Evolutionary conservation across 495 filamentous ascomycete species (phyloP).

Genomic region (Lasiosphaeria ovina): DNA sequence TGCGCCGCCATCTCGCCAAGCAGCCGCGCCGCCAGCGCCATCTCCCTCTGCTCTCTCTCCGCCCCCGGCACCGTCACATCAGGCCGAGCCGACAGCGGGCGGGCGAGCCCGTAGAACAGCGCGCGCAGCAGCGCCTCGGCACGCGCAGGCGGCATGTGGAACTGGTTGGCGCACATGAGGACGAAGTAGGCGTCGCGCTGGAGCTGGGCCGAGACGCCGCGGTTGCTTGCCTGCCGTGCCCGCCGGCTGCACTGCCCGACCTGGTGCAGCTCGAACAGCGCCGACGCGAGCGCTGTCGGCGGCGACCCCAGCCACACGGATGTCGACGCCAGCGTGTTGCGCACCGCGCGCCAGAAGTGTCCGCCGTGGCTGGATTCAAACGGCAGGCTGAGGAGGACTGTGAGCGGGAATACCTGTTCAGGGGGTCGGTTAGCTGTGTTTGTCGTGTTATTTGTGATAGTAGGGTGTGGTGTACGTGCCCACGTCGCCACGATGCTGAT

Average conservation of each 20-base stretch:
- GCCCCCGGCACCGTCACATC: too few species aligned
- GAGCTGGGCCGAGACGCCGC: not conserved
- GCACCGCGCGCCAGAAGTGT: not conserved
- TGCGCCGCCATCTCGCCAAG: slow-evolving; percentile 7
- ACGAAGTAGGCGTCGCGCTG: slow-evolving; percentile 13
- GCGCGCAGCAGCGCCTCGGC: not conserved
- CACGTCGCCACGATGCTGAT: not conserved
- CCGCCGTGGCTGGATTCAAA: slow-evolving; percentile 10
- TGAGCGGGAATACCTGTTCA: slow-evolving; percentile 11
- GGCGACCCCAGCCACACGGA: slow-evolving; percentile 16
- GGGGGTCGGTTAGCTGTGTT: too few species aligned
- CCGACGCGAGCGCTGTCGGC: slow-evolving; percentile 13
- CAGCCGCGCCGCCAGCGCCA: slow-evolving; percentile 1
- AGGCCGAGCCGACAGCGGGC: not conserved
- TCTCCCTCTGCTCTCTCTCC: not conserved
- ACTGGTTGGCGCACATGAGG: slow-evolving; percentile 20
- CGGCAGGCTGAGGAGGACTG: slow-evolving; percentile 12
- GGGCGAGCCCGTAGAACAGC: slow-evolving; percentile 1
- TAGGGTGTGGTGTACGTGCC: too few species aligned
- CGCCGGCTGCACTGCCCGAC: slow-evolving; percentile 10
- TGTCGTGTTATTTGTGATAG: too few species aligned
- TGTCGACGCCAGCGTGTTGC: slow-evolving; percentile 1
- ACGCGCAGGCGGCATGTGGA: not conserved
- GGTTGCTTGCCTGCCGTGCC: not conserved
- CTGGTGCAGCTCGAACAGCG: slow-evolving; percentile 15